These are phyloP conservation scores for Brettanomyces custersianus DNA, from an alignment of 805 yeast genomes.

Conservation along the genomic window DNA sequence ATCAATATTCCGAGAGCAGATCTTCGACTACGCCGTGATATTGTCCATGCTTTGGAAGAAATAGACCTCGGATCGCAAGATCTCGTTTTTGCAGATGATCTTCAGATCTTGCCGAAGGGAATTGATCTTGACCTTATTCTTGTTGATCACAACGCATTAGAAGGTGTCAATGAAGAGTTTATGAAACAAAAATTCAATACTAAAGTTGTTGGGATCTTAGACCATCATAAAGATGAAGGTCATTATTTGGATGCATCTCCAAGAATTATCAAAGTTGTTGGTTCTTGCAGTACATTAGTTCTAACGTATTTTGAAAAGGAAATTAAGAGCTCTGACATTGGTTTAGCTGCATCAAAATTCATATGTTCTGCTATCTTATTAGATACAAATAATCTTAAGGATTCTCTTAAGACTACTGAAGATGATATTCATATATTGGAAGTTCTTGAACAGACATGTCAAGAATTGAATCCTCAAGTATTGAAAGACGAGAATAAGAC, in stretches of 20 bases:
- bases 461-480: neutral
- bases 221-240: slow-evolving; percentile 78
- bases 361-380: slow-evolving; percentile 4
- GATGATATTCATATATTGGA: neutral
- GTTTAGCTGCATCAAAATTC: slow-evolving; percentile 1
- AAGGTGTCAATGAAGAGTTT: slow-evolving; percentile 33
- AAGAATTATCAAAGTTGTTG: slow-evolving; percentile 49
- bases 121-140: slow-evolving; percentile 37
- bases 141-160: slow-evolving; percentile 78
- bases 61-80: slow-evolving; percentile 38
- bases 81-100: slow-evolving; percentile 63
- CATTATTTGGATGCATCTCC: slow-evolving; percentile 45
- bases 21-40: slow-evolving; percentile 62
- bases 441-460: neutral
- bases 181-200: slow-evolving; percentile 18
- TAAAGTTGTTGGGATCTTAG: slow-evolving; percentile 55
- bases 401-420: neutral
- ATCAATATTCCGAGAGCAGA: slow-evolving; percentile 66
- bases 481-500: neutral
- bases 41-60: slow-evolving; percentile 40
- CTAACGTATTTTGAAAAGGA: slow-evolving; percentile 34
- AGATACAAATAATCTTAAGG: slow-evolving; percentile 4
- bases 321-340: slow-evolving; percentile 5
- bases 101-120: slow-evolving; percentile 20
- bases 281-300: slow-evolving; percentile 76